These are phyloP conservation scores for Phoma sp. DNA, from an alignment of 2,329 filamentous ascomycete genomes.

Conservation along the genomic window DNA sequence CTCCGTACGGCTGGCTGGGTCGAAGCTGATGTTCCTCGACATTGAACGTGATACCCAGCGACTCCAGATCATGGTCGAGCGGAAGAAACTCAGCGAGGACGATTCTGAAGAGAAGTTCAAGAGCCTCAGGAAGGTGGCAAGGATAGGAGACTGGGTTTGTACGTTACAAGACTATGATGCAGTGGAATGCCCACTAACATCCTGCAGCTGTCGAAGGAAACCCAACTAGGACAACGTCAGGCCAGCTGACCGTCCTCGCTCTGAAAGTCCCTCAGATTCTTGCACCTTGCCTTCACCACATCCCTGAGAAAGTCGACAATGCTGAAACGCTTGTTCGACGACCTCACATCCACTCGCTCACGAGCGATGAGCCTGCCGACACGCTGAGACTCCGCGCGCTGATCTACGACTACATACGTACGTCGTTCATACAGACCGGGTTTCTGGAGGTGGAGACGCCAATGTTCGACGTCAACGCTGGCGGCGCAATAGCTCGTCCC, in stretches of 20 bases:
- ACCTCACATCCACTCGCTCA: slow-evolving; percentile 85
- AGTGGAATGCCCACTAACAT: slow-evolving; percentile 17
- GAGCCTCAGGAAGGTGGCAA: slow-evolving; percentile 68
- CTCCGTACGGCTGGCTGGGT: slow-evolving; percentile 72
- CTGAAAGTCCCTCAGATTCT: slow-evolving; percentile 72
- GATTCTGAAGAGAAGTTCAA: slow-evolving; percentile 58
- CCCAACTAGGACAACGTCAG: slow-evolving; percentile 71
- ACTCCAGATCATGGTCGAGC: slow-evolving; percentile 78
- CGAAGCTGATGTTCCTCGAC: slow-evolving; percentile 84
- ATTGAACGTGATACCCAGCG: slow-evolving; percentile 73
- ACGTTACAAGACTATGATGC: slow-evolving; percentile 49
- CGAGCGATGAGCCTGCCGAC: slow-evolving; percentile 71
- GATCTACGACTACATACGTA: slow-evolving; percentile 75
- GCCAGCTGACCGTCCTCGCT: slow-evolving; percentile 76
- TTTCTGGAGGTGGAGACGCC: slow-evolving; percentile 93
- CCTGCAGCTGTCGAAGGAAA: slow-evolving; percentile 68
- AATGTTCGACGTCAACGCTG: slow-evolving; percentile 79
- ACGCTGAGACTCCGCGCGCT: slow-evolving; percentile 75
- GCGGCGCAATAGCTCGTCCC: slow-evolving; percentile 86
- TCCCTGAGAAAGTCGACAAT: slow-evolving; percentile 74
- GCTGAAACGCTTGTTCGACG: slow-evolving; percentile 74
- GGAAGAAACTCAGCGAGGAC: slow-evolving; percentile 57
- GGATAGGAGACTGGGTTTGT: slow-evolving; percentile 85
- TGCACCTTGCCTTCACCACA: slow-evolving; percentile 77
- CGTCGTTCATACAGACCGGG: slow-evolving; percentile 71